A percentile compares a stretch with the other conserved stretches of the same genome.
Conservation (phyloP, 192 early-diverging fungal species). For the Coemansia sp. region DNA sequence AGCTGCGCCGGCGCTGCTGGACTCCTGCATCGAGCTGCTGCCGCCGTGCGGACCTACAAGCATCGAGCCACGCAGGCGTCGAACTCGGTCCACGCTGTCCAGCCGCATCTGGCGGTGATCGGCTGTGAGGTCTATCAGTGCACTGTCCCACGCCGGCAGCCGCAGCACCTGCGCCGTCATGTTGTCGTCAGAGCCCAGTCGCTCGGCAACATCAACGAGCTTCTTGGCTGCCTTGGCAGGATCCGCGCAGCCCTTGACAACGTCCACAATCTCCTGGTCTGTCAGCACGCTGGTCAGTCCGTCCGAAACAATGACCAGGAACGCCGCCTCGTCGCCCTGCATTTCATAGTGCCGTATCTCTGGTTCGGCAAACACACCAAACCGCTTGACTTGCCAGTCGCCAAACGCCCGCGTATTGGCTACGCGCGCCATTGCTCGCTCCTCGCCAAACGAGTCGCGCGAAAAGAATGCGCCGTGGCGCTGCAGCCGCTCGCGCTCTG, state of each 20-base stretch:
- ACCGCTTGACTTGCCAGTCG: constrained; percentile 68
- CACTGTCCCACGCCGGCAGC: constrained; percentile 66
- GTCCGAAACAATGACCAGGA: constrained; percentile 69
- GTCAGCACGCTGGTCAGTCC: constrained; percentile 69
- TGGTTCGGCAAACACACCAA: constrained; percentile 71
- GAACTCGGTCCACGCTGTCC: constrained; percentile 56
- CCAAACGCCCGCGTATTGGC: constrained; percentile 71
- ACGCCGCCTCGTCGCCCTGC: constrained; percentile 62
- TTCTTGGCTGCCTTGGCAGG: constrained; percentile 59
- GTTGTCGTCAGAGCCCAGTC: constrained; percentile 70
- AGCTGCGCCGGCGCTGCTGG: constrained; percentile 1
- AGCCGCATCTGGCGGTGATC: constrained; percentile 61
- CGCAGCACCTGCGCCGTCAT: constrained; percentile 67
- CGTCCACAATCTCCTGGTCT: constrained; percentile 72
- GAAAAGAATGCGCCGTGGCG: constrained; percentile 70
- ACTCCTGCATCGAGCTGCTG: constrained; percentile 26
- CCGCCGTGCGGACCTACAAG: constrained; percentile 34
- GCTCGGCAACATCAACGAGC: constrained; percentile 63
- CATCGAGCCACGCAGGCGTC: constrained; percentile 52
- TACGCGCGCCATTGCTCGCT: constrained; percentile 64
- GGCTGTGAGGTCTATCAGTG: constrained; percentile 67
- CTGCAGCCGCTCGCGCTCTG: constrained; percentile 63
- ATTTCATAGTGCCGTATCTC: constrained; percentile 59
- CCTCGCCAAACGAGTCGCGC: constrained; percentile 75
- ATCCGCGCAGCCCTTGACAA: constrained; percentile 62